phyloP scores from a whole-genome alignment of 768 basidiomycete species.

The Plicaturopsis crispa region DNA sequence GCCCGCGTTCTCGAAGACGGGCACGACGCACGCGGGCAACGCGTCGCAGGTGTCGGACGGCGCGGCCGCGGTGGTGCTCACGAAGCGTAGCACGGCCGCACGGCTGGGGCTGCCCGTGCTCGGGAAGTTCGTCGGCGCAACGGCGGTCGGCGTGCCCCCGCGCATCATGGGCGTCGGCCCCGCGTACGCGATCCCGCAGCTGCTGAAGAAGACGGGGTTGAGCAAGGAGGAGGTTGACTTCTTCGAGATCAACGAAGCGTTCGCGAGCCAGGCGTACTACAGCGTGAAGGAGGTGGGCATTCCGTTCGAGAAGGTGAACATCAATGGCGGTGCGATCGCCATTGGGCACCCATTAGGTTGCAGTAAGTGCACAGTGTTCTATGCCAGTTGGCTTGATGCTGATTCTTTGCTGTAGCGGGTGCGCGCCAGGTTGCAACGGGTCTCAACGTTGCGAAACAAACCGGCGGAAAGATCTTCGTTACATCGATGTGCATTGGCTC shows the following conservation, averaged over 20 bases:
- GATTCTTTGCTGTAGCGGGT: conserved; percentile 43
- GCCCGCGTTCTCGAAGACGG: conserved; percentile 75
- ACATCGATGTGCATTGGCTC: conserved; percentile 90
- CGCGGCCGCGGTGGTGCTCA: conserved; percentile 82
- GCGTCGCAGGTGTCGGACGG: conserved; percentile 90
- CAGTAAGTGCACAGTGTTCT: conserved; percentile 39
- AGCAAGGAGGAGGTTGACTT: conserved; percentile 73
- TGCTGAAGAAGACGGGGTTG: conserved; percentile 61
- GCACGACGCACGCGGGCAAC: conserved; percentile 75
- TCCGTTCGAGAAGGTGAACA: conserved; percentile 74
- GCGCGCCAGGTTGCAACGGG: conserved; percentile 86
- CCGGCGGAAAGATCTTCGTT: conserved; percentile 68
- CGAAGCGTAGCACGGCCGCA: conserved; percentile 73
- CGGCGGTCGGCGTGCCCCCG: conserved; percentile 74
- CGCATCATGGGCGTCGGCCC: conserved; percentile 91
- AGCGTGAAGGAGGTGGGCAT: conserved; percentile 62
- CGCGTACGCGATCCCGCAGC: conserved; percentile 77
- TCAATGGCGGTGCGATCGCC: conserved; percentile 84
- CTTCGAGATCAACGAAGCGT: conserved; percentile 90
- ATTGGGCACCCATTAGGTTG: conserved; percentile 84
- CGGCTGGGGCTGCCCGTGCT: conserved; percentile 79
- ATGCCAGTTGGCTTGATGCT: conserved; percentile 2
- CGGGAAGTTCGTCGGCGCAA: conserved; percentile 74
- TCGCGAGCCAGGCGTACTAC: conserved; percentile 78
- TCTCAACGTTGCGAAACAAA: conserved; percentile 72